These are phyloP conservation scores for Acacia melanoxylon DNA, from an alignment of 306 rosid genomes.

Conservation along the genomic window DNA sequence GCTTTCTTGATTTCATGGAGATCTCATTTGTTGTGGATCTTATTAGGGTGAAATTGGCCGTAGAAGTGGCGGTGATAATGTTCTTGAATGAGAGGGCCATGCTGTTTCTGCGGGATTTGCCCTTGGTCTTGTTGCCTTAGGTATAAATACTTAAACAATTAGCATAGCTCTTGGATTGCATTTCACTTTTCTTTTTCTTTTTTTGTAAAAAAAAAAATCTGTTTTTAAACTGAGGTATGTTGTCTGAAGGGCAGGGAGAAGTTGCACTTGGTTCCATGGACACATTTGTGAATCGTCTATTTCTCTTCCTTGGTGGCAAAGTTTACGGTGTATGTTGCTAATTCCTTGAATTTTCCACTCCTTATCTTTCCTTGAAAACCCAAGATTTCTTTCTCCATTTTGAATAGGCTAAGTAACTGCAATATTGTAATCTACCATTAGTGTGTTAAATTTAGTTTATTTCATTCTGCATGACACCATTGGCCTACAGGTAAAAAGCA, in stretches of 20 bases:
- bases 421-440: conserved; percentile 22
- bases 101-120: conserved; percentile 99
- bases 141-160: conserved; percentile 44
- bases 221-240: conserved; percentile 38
- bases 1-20: conserved; percentile 27
- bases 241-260: conserved; percentile 83
- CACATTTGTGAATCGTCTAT: conserved; percentile 74
- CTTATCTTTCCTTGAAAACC: conserved; percentile 2
- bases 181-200: conserved; percentile 19
- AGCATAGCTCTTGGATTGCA: conserved; percentile 22
- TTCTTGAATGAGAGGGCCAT: conserved; percentile 97
- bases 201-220: too few relatives aligned
- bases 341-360: conserved; percentile 19
- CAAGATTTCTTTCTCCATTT: not conserved
- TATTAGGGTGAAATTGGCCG: conserved; percentile 88
- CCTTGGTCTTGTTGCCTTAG: conserved; percentile 89
- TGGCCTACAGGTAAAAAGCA: too few relatives aligned
- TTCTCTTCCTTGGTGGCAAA: conserved; percentile 85
- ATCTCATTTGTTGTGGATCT: too few relatives aligned
- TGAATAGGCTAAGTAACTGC: conserved; percentile 11
- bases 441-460: conserved; percentile 23
- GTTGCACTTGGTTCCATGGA: conserved; percentile 83
- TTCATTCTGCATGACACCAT: conserved; percentile 17
- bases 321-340: conserved; percentile 58
- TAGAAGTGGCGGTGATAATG: conserved; percentile 96